These are phyloP conservation scores for Thielaviopsis ethacetica DNA, from an alignment of 2,329 filamentous ascomycete genomes.

Conservation along the genomic window DNA sequence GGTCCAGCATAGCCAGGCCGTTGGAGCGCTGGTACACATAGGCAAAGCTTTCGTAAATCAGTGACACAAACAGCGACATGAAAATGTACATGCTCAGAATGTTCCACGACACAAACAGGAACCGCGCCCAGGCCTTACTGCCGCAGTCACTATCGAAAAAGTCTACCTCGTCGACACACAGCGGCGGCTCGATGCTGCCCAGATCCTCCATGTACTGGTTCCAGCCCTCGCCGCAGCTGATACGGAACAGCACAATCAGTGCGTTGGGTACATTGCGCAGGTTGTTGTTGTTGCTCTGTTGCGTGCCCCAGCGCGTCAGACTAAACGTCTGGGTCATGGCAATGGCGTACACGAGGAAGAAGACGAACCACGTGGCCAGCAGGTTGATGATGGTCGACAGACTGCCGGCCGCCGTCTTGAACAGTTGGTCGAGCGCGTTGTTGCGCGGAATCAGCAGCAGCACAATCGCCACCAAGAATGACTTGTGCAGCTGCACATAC, in stretches of 20 bases:
- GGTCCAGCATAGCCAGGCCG: conserved; percentile 74
- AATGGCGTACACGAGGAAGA: conserved; percentile 93
- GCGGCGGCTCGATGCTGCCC: conserved; percentile 59
- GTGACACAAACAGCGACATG: conserved; percentile 90
- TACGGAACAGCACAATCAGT: conserved; percentile 80
- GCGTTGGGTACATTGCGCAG: conserved; percentile 90
- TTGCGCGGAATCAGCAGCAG: conserved; percentile 88
- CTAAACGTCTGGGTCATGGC: conserved; percentile 93
- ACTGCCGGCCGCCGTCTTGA: conserved; percentile 95
- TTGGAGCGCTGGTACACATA: conserved; percentile 97
- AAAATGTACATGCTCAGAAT: conserved; percentile 99
- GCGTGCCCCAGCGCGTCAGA: conserved; percentile 66
- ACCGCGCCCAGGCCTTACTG: conserved; percentile 72
- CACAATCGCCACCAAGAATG: conserved; percentile 80
- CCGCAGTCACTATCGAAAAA: conserved; percentile 91
- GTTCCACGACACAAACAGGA: conserved; percentile 92
- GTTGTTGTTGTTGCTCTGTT: conserved; percentile 67
- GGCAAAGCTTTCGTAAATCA: conserved; percentile 98
- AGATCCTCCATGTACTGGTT: conserved; percentile 95
- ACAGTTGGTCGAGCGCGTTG: conserved; percentile 90
- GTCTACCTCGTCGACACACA: conserved; percentile 53
- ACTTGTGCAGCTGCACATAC: conserved; percentile 75
- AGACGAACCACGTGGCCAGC: conserved; percentile 89
- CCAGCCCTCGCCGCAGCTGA: conserved; percentile 91
- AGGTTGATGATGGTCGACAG: conserved; percentile 80